Base-by-base conservation (phyloP, 306 rosid species). In the Fragaria ananassa region DNA sequence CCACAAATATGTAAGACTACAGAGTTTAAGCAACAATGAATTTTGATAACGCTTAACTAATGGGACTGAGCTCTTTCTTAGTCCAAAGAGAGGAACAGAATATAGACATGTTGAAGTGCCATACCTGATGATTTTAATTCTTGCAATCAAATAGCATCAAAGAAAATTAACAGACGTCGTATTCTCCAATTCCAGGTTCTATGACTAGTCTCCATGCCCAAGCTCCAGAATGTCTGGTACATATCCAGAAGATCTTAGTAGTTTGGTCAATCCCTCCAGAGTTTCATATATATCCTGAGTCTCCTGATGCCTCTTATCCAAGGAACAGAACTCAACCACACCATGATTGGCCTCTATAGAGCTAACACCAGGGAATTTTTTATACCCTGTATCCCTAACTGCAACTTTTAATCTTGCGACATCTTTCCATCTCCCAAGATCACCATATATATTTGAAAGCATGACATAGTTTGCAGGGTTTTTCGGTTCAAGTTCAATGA, bases 401-500 rank as follows among this genome's bases (percentile, higher is more conserved):
- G 92, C 89, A 53, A 86, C 81, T 84, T 93, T 93, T 63, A 89
- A 37, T 21, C 93, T 85, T 10, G 98, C 89, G 76, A 86, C 90
- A 74, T 91, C 98, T 82, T 82, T 79, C 94, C 85, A 87, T 80
- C 92, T 88, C 61, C 91, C 91, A 82, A 85, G 86, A 83, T 91
- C 95, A 78, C 89, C 88, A 51, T 93, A 93, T 61, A 93, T 76
- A 84, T 93, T 93, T 0, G 96, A 89, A 25, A 89, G 90, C 89
- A 89, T 74, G 54, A 91, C 98, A 29, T 81, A 89, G 51, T 93
- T 91, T 65, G 93, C 90, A 18, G 97, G 97, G 82, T 89, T 91
- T 15, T 84, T 80, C 0, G 98, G 98, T 84, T 91, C 98, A 60
- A 93, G 87, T 77, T 88, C 85, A 35, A 85, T 82, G 64, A 89